Percentiles rank a stretch among this genome's conserved stretches.
phyloP scores from a whole-genome alignment of 202 grass and related monocot species.

The Schoenoplectus triqueter region DNA sequence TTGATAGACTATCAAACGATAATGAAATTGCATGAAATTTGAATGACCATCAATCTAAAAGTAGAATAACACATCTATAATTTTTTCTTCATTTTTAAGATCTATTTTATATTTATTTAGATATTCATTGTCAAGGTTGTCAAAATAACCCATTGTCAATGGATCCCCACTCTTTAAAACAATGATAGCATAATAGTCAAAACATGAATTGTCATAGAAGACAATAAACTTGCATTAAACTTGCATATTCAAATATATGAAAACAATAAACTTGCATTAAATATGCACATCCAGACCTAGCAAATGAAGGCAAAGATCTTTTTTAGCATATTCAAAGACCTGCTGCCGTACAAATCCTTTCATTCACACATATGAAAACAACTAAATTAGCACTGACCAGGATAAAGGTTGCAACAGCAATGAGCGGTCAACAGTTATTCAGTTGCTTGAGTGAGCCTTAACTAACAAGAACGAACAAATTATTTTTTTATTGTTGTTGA shows the following conservation, averaged over 20 bases:
- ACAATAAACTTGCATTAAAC: neutral
- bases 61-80: too few relatives aligned
- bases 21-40: too few relatives aligned
- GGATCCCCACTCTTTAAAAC: too few relatives aligned
- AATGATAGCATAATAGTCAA: slow-evolving; percentile 14
- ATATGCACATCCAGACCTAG: slow-evolving; percentile 95
- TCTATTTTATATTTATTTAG: too few relatives aligned
- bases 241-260: neutral
- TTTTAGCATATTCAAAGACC: slow-evolving; percentile 86
- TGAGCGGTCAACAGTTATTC: too few relatives aligned
- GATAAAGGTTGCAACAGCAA: neutral
- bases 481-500: neutral
- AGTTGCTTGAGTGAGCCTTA: too few relatives aligned
- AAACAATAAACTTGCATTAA: slow-evolving; percentile 70
- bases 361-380: slow-evolving; percentile 56
- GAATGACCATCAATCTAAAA: too few relatives aligned
- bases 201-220: neutral
- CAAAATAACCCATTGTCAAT: too few relatives aligned
- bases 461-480: too few relatives aligned
- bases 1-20: too few relatives aligned
- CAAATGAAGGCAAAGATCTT: slow-evolving; percentile 88
- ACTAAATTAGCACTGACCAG: slow-evolving; percentile 7
- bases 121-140: too few relatives aligned
- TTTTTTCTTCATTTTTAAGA: too few relatives aligned
- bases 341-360: slow-evolving; percentile 90